Conservation (phyloP, 2,329 filamentous ascomycete genomes). For the Cercospora sp. region DNA sequence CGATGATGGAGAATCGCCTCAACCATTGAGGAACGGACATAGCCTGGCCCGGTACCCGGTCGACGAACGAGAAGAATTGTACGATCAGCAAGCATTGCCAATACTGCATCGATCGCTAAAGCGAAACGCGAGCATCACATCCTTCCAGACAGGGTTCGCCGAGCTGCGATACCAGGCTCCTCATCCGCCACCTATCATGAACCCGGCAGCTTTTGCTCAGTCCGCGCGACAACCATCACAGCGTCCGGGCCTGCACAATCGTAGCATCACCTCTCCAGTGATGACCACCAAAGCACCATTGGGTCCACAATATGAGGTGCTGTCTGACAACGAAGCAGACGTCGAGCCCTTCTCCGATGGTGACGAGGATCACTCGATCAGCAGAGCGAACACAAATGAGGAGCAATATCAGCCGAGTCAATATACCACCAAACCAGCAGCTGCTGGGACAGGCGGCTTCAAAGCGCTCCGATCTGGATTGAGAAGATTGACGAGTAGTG, state of each 20-base stretch:
- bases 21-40: slow-evolving; percentile 16
- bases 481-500: slow-evolving; percentile 62
- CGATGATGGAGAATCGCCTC: slow-evolving; percentile 41
- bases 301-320: slow-evolving; percentile 58
- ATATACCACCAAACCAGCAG: slow-evolving; percentile 42
- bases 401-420: slow-evolving; percentile 24
- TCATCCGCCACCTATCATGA: slow-evolving; percentile 53
- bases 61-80: slow-evolving; percentile 71
- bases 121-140: slow-evolving; percentile 68
- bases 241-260: slow-evolving; percentile 71
- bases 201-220: slow-evolving; percentile 58
- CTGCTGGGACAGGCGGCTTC: slow-evolving; percentile 35
- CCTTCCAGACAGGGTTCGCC: slow-evolving; percentile 85
- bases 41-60: slow-evolving; percentile 25
- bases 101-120: slow-evolving; percentile 81
- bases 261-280: slow-evolving; percentile 80
- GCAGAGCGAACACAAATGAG: slow-evolving; percentile 38
- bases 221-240: slow-evolving; percentile 30
- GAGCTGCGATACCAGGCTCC: slow-evolving; percentile 62
- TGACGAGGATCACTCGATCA: slow-evolving; percentile 66
- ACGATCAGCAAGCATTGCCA: slow-evolving; percentile 89
- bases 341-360: slow-evolving; percentile 74
- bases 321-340: slow-evolving; percentile 74
- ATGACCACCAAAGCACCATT: slow-evolving; percentile 53
- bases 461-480: slow-evolving; percentile 58